A percentile compares a stretch with the other conserved stretches of the same genome.
phyloP scores from a whole-genome alignment of 1,284 basidiomycete species.

The Coniophora puteana region DNA sequence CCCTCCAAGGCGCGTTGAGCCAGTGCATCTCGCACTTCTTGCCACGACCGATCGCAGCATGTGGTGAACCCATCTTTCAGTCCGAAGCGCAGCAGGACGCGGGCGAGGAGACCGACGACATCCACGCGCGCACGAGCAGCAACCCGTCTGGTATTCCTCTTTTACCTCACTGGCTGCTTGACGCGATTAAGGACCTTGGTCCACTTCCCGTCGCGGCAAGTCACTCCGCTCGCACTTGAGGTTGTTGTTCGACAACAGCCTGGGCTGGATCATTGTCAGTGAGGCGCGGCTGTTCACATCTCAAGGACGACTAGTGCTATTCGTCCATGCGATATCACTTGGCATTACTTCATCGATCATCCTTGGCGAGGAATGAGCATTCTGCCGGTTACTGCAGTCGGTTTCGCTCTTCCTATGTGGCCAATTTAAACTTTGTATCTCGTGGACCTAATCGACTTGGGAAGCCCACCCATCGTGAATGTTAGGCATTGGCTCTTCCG shows the following conservation, averaged over 20 bases:
- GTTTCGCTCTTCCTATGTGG: no score
- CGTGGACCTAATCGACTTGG: no score
- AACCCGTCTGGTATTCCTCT: conserved; percentile 88
- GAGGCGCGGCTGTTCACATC: no score
- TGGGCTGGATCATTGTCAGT: conserved; percentile 93
- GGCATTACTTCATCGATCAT: no score
- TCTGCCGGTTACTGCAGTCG: no score
- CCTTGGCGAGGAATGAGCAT: no score
- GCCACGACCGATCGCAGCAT: conserved; percentile 70
- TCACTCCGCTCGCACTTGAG: conserved; percentile 70
- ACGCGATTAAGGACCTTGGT: conserved; percentile 89
- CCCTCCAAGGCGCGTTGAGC: conserved; percentile 14
- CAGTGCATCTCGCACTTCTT: conserved; percentile 32
- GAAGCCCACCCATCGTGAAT: no score
- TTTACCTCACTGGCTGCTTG: conserved; percentile 90
- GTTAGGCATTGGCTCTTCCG: no score
- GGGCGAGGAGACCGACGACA: conserved; percentile 43
- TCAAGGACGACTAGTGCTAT: no score
- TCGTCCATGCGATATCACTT: no score
- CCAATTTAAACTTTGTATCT: no score
- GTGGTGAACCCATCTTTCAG: conserved; percentile 50
- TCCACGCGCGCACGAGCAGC: conserved; percentile 75
- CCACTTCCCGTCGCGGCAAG: conserved; percentile 61
- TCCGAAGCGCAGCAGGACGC: conserved; percentile 24
- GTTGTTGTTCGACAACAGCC: conserved; percentile 76